Evolutionary conservation across 2,329 filamentous ascomycete genomes (phyloP), one percentile per base, ranked within the genome.

Genomic region (Sporothrix luriei): DNA sequence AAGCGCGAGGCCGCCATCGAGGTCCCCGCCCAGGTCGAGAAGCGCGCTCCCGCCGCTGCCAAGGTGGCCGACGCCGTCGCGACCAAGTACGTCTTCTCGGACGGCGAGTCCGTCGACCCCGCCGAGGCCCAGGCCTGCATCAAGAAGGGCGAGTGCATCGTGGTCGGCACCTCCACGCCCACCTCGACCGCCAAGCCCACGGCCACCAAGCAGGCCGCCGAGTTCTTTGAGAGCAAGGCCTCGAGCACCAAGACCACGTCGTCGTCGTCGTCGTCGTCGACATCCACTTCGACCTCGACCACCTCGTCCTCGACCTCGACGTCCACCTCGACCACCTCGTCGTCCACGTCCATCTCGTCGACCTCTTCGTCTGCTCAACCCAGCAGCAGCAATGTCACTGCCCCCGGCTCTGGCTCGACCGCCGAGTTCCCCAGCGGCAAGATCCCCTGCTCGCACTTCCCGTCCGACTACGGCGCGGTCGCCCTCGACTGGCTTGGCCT

Each of bases 381-480:
- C 51, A 26, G 13, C 19, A 26, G 38, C 21, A 16, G 33, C 55
- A 48, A 54, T 21, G 46, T 16, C 40, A 13, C 40, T 10, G 14
- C 11, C 40, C 1, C 64, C 24, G 59, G 49, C 66, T 65, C 57
- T 14, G 91, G 91, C 66, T 74, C 94, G 68, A 82, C 88, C 73
- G 80, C 81, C 19, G 82, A 88, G 9, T 98, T 98, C 84, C 91
- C 91, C 14, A 90, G 90, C 78, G 92, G 92, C 71, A 79, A 88
- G 74, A 76, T 96, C 68, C 80, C 84, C 73, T 98, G 95, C 82
- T 80, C 79, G 72, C 77, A 83, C 1, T 97, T 97, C 82, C 94
- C 94, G 19, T 88, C 88, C 3, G 83, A 87, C 0, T 98, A 96
- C 76, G 95, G 95, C 74, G 91, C 94, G 1, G 76, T 97, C 59